Evolutionary conservation across 2,329 filamentous ascomycete species (phyloP), one percentile per base, ranked within the genome.

Genomic region (Monilinia polystroma): DNA sequence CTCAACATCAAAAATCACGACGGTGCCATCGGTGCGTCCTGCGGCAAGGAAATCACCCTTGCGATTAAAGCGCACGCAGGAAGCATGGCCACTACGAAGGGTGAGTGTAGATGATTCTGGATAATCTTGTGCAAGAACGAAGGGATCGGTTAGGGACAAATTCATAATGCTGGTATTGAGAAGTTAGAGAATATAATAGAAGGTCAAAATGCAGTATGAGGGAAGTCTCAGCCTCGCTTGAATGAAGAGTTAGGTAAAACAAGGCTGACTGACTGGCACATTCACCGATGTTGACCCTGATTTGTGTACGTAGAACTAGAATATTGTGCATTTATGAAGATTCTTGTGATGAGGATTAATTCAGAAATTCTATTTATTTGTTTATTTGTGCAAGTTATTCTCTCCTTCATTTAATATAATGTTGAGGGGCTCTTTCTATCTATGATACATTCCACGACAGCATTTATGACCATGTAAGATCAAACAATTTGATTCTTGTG

Each of bases 1-100:
- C 79, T 99, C 96, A 60, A 98, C 87, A 76, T 99, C 95, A 84
- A 96, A 99, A 57, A 99, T 90, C 66, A 96, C 92, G 52, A 99
- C 90, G 6, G 92, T 95, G 72, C 95, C 95, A 80, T 99, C 95
- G 69, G 93, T 91, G 76, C 95, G 89, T 70, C 95, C 95, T 41
- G 93, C 96, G 55, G 95, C 95, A 70, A 99, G 88, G 74, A 95
- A 93, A 79, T 99, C 94, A 78, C 95, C 95, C 76, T 89, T 91
- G 76, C 93, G 91, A 76, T 94, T 97, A 84, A 99, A 99, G 71
- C 94, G 92, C 69, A 89, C 80, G 75, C 85, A 87, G 72, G 85
- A 87, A 67, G 86, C 84, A 79, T 89, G 86, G 35, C 86, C 85
- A 53, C 84, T 87, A 62, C 94, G 90, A 70, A 99, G 89, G 67